These are phyloP conservation scores for Gaeumannomyces tritici DNA, from an alignment of 2,329 filamentous ascomycete species.

Conservation along the genomic window DNA sequence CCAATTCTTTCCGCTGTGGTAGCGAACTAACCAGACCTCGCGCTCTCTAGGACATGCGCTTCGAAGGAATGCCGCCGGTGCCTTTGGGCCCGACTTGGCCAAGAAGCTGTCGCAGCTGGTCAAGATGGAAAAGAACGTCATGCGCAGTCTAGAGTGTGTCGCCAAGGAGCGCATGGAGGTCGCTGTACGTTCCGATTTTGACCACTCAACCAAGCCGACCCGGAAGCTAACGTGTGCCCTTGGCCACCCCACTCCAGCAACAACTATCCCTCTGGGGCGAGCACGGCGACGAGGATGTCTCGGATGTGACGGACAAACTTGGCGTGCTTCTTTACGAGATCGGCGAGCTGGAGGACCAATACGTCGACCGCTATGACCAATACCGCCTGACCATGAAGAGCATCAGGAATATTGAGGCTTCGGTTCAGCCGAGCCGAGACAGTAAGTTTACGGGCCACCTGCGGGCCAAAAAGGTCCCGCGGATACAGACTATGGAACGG, in stretches of 20 bases:
- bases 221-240: neutral
- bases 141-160: constrained; percentile 95
- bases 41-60: constrained; percentile 49
- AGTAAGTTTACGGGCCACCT: constrained; percentile 49
- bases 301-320: constrained; percentile 97
- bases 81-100: constrained; percentile 76
- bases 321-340: constrained; percentile 98
- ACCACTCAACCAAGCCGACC: neutral
- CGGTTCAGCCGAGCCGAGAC: constrained; percentile 94
- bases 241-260: constrained; percentile 49
- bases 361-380: constrained; percentile 97
- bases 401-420: constrained; percentile 97
- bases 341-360: constrained; percentile 95
- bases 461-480: neutral
- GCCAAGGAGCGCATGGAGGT: constrained; percentile 97
- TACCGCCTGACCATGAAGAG: constrained; percentile 99
- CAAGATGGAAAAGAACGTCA: constrained; percentile 99
- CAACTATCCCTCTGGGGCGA: constrained; percentile 99
- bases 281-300: constrained; percentile 90
- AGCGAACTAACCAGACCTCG: constrained; percentile 6
- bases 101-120: constrained; percentile 97
- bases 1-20: neutral
- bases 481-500: too few species aligned
- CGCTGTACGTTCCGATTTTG: constrained; percentile 56
- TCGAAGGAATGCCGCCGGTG: constrained; percentile 64